Evolutionary conservation across 2,329 filamentous ascomycete genomes (phyloP), one percentile per base, ranked within the genome.

Genomic region (Hypoxylon sp.): DNA sequence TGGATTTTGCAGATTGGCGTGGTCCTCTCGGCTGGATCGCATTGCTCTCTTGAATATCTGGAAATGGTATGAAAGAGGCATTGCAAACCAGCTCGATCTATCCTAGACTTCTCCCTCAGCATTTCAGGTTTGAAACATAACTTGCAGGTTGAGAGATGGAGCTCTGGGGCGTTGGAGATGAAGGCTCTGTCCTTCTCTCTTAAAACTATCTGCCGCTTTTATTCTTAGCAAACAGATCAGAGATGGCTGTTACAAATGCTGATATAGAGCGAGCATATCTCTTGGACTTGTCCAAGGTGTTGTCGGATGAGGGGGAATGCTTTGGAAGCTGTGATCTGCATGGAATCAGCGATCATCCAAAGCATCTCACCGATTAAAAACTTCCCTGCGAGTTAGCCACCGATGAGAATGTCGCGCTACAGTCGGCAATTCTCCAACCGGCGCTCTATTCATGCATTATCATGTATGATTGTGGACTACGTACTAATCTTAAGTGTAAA

Each of bases 341-440:
- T 22, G 73, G 76, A 73, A 72, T 26, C 62, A 55, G 67, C 63
- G 55, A 48, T 54, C 35, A 31, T 67, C 53, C 46, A 46, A 51
- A 56, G 76, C 73, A 78, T 83, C 88, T 93, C 92, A 94, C 90
- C 84, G 90, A 94, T 92, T 75, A 94, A 95, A 94, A 85, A 70
- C 72, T 92, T 90, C 77, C 83, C 82, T 83, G 92, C 92, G 93
- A 94, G 92, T 94, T 85, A 90, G 88, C 88, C 91, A 92, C 88
- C 89, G 90, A 86, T 84, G 91, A 94, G 92, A 96, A 96, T 95
- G 92, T 91, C 89, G 93, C 92, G 84, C 86, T 91, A 85, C 88
- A 90, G 92, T 92, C 72, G 91, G 92, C 94, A 97, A 85, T 97
- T 97, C 93, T 94, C 89, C 87, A 90, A 90, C 90, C 90, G 91